phyloP scores from a whole-genome alignment of 768 basidiomycete genomes.

The Auricularia sp. region DNA sequence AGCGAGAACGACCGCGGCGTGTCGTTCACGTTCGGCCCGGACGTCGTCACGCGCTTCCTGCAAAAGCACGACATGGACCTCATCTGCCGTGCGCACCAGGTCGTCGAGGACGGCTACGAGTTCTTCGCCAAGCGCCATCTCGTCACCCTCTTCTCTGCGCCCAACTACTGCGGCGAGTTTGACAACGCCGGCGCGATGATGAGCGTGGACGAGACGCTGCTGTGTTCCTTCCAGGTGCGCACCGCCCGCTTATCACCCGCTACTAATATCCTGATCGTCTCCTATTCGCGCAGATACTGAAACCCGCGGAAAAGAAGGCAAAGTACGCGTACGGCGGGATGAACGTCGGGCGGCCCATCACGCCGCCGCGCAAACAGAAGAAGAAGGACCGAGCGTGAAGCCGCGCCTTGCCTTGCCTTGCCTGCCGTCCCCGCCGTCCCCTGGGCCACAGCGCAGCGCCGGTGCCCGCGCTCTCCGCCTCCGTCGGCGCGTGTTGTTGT shows the following conservation, averaged over 20 bases:
- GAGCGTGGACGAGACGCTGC: slow-evolving; percentile 94
- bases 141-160: slow-evolving; percentile 94
- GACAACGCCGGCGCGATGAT: slow-evolving; percentile 99
- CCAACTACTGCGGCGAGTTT: slow-evolving; percentile 92
- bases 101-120: slow-evolving; percentile 98
- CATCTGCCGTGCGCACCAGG: slow-evolving; percentile 89
- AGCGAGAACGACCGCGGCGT: slow-evolving; percentile 98
- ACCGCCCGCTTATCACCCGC: neutral
- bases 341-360: slow-evolving; percentile 65
- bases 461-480: no score
- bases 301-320: slow-evolving; percentile 99
- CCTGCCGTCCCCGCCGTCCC: no score
- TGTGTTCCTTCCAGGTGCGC: slow-evolving; percentile 94
- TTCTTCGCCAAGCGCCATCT: slow-evolving; percentile 97
- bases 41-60: slow-evolving; percentile 95
- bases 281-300: slow-evolving; percentile 61
- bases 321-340: slow-evolving; percentile 84
- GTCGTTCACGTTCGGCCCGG: slow-evolving; percentile 97
- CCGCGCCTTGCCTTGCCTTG: no score
- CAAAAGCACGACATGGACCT: slow-evolving; percentile 99
- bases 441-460: no score
- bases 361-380: slow-evolving; percentile 95
- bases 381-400: slow-evolving; percentile 55
- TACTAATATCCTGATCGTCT: no score
- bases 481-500: no score